phyloP scores from a whole-genome alignment of 768 basidiomycete species.

The Lactarius hengduanensis region DNA sequence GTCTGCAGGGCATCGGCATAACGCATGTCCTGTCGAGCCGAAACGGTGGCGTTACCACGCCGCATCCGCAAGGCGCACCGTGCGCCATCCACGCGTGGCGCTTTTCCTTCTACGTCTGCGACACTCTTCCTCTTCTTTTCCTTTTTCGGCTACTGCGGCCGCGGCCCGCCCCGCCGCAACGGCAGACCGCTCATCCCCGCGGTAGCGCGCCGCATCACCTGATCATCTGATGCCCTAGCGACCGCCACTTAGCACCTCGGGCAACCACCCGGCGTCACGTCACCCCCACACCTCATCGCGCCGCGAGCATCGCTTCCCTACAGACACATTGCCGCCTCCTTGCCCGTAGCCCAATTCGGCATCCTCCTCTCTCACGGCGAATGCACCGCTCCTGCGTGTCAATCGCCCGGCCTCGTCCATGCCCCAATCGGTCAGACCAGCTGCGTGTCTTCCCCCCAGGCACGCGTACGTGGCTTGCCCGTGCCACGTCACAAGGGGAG shows the following conservation, averaged over 20 bases:
- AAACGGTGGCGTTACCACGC: slow-evolving; percentile 26
- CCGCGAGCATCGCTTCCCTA: slow-evolving; percentile 25
- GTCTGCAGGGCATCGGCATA: slow-evolving; percentile 23
- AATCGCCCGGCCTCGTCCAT: slow-evolving; percentile 11
- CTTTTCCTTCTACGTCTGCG: slow-evolving; percentile 17
- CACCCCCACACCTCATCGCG: slow-evolving; percentile 22
- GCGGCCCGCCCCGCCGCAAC: slow-evolving; percentile 24
- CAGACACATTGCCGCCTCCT: slow-evolving; percentile 18
- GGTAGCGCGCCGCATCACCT: slow-evolving; percentile 20
- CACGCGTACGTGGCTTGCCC: slow-evolving; percentile 17
- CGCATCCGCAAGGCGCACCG: slow-evolving; percentile 28
- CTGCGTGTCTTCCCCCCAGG: slow-evolving; percentile 11
- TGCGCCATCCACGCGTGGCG: slow-evolving; percentile 28
- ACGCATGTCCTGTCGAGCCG: slow-evolving; percentile 26
- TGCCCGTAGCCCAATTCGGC: slow-evolving; percentile 15
- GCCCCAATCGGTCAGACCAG: slow-evolving; percentile 12
- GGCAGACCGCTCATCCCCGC: slow-evolving; percentile 13
- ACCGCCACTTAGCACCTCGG: slow-evolving; percentile 22
- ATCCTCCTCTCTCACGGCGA: slow-evolving; percentile 7
- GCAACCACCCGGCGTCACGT: slow-evolving; percentile 19
- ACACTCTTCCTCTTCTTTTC: slow-evolving; percentile 19
- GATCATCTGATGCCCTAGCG: slow-evolving; percentile 22
- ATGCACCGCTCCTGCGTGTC: slow-evolving; percentile 12
- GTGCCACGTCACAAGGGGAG: slow-evolving; percentile 24
- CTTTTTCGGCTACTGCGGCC: slow-evolving; percentile 21